These are phyloP conservation scores for Lasiosphaeria ovina DNA, from an alignment of 495 filamentous ascomycete genomes.

Conservation along the genomic window DNA sequence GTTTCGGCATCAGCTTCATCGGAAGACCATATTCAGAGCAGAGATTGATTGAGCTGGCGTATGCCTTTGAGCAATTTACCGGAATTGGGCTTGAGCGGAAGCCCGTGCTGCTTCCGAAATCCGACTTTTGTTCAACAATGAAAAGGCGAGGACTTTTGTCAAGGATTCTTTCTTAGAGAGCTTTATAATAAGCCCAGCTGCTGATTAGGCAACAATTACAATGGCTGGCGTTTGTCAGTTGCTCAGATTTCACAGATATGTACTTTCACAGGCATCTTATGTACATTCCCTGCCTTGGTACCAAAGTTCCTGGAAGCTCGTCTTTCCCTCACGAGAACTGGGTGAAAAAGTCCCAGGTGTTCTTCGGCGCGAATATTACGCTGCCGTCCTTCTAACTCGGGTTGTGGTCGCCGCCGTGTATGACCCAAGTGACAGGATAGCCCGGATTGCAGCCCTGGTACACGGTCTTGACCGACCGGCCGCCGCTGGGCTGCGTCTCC, in stretches of 20 bases:
- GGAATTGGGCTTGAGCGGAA: neutral
- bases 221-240: too few species aligned
- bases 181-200: too few species aligned
- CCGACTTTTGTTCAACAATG: too few species aligned
- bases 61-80: neutral
- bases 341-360: conserved; percentile 37
- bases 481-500: neutral
- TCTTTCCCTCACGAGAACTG: conserved; percentile 12
- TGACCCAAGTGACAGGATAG: conserved; percentile 33
- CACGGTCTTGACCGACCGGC: conserved; percentile 24
- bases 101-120: neutral
- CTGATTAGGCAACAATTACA: too few species aligned
- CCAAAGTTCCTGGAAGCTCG: too few species aligned
- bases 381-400: conserved; percentile 28
- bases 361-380: conserved; percentile 25
- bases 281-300: too few species aligned
- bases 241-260: too few species aligned
- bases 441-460: conserved; percentile 34
- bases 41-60: conserved; percentile 3
- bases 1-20: conserved; percentile 2
- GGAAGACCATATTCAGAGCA: neutral
- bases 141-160: too few species aligned
- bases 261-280: too few species aligned
- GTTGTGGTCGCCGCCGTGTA: conserved; percentile 29
- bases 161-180: too few species aligned